Base-by-base conservation (phyloP, 805 yeast genomes). In the Sugiyamaella lignohabitans region DNA sequence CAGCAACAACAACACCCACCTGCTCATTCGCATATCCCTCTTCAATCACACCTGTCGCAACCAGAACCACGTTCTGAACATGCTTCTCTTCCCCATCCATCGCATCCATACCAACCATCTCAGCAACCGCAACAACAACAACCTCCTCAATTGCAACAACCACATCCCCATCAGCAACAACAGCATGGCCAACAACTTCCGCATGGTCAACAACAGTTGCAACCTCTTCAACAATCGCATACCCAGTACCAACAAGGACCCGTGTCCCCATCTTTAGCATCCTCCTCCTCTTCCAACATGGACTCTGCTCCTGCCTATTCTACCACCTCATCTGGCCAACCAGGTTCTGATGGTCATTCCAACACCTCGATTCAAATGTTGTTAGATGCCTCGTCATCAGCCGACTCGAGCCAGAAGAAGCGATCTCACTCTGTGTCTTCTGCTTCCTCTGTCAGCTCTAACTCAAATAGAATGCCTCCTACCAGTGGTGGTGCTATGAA, bases 371-470 rank as follows among this genome's bases (percentile, higher is more conserved):
- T 43, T 20, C 42, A 43, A 20, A 36, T 30, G 18, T 32, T 38
- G 11, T 21, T 45, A n/a, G 43, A 38, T 24, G 38, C 45, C 11
- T 42, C 45, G 10, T 24, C 36, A 18, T 22, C 45, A 19, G 30
- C 41, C 14, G 41, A 10, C 10, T n/a, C 24, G 6, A 23, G 10
- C 17, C 30, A 42, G 14, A 27, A 27, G 32, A 27, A 27, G 14
- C 8, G 32, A 27, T 27, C 32, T 27, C 32, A 27, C 14, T 27
- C 32, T 27, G 32, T 27, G 14, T 27, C 32, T 27, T 27, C 32
- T 34, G 47, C 37, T 38, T 44, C 45, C 24, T 34, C 50, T 35
- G 34, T 37, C 22, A 20, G 48, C 40, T 20, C 38, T 30, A 34
- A 27, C n/a, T 16, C 14, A n/a, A 34, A 40, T 20, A 40, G 43